A percentile compares a stretch with the other conserved stretches of the same genome.
Conservation (phyloP, 1,284 basidiomycete species). For the Takashimella koratensis region DNA sequence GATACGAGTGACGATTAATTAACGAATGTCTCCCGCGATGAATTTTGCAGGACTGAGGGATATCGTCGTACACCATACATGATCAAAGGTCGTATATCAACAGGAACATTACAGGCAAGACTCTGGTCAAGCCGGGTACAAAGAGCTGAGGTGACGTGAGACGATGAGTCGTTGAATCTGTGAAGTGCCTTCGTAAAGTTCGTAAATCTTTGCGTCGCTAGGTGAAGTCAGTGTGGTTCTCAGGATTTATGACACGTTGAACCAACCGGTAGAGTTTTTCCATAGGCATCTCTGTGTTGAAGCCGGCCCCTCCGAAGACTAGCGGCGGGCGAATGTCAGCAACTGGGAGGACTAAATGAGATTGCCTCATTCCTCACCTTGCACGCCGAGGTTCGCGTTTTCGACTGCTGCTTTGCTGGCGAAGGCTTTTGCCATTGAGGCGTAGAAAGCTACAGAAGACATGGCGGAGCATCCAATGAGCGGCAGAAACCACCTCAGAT, state of each 20-base stretch:
- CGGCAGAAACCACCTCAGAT: too few relatives aligned
- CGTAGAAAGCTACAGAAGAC: slow-evolving; percentile 51
- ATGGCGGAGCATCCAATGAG: too few relatives aligned
- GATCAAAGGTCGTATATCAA: too few relatives aligned
- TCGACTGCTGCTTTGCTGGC: slow-evolving; percentile 51
- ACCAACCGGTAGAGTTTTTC: slow-evolving; percentile 55
- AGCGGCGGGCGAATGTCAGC: background rate
- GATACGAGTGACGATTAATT: too few relatives aligned
- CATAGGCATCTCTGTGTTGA: slow-evolving; percentile 56
- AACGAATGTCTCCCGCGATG: too few relatives aligned
- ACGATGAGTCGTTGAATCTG: slow-evolving; percentile 51
- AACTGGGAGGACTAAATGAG: background rate
- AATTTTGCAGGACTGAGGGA: too few relatives aligned
- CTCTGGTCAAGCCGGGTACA: slow-evolving; percentile 45
- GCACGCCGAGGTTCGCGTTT: slow-evolving; percentile 54
- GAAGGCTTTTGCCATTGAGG: slow-evolving; percentile 55
- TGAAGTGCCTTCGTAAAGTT: slow-evolving; percentile 50
- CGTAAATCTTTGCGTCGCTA: slow-evolving; percentile 52
- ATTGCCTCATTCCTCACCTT: slow-evolving; percentile 33
- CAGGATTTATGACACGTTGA: slow-evolving; percentile 1
- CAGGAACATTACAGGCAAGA: too few relatives aligned
- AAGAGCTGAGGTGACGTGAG: slow-evolving; percentile 39
- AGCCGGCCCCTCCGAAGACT: slow-evolving; percentile 53
- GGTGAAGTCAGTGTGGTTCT: background rate
- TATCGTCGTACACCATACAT: too few relatives aligned